Conservation (phyloP, 192 early-diverging fungal genomes). For the Chytriomyces confervae region DNA sequence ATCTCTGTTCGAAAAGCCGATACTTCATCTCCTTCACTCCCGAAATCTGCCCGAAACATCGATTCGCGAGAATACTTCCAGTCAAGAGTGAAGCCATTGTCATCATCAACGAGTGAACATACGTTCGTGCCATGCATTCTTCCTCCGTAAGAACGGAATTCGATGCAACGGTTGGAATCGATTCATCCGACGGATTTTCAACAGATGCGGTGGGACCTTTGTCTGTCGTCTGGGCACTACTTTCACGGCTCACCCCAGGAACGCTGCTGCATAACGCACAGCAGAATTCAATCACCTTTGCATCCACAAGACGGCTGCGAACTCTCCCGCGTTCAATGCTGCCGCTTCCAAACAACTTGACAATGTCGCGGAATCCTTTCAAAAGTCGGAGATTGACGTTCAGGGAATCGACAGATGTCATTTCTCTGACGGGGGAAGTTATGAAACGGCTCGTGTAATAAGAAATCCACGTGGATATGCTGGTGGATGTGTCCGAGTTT, state of each 20-base stretch:
- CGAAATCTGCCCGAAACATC: slow-evolving; percentile 31
- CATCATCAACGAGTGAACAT: slow-evolving; percentile 11
- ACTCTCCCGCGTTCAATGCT: slow-evolving; percentile 17
- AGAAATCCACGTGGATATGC: slow-evolving; percentile 2
- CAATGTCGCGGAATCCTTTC: slow-evolving; percentile 3
- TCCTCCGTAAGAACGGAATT: background rate
- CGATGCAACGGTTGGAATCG: background rate
- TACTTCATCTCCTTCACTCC: slow-evolving; percentile 45
- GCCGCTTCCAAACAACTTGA: slow-evolving; percentile 22
- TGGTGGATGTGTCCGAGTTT: background rate
- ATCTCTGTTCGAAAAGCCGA: slow-evolving; percentile 32
- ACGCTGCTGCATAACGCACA: slow-evolving; percentile 6
- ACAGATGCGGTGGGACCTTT: background rate
- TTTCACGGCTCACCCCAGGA: no score
- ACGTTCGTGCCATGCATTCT: slow-evolving; percentile 2
- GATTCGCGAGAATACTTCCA: slow-evolving; percentile 33
- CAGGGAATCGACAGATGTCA: background rate
- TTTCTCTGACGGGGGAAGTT: background rate
- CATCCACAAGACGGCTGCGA: slow-evolving; percentile 9
- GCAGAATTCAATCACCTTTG: slow-evolving; percentile 13
- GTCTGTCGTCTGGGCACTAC: no score
- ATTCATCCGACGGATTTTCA: background rate
- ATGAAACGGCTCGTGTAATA: slow-evolving; percentile 1
- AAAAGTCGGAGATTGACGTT: slow-evolving; percentile 11
- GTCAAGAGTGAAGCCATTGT: slow-evolving; percentile 37